Evolutionary conservation across 2,329 filamentous ascomycete species (phyloP).

Genomic region (Pseudogymnoascus sp.): DNA sequence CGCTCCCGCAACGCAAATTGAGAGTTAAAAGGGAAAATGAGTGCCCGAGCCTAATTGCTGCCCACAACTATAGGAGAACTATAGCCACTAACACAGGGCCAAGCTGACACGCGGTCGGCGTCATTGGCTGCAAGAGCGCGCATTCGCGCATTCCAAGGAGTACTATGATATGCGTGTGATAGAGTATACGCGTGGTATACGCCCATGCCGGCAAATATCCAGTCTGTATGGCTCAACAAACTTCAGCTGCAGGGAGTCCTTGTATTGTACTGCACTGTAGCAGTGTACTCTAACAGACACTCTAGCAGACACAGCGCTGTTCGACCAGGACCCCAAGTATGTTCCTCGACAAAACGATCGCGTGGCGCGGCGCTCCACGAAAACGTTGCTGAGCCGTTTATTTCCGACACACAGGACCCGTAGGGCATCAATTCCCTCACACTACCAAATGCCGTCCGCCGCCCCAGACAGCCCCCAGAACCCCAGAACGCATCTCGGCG

Average conservation of each 20-base stretch:
- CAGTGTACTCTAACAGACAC: neutral
- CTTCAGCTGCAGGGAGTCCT: neutral
- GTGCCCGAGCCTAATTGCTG: neutral
- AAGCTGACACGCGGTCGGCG: constrained; percentile 1
- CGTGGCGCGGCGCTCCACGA: constrained; percentile 3
- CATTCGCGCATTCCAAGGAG: constrained; percentile 1
- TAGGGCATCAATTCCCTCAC: constrained; percentile 9
- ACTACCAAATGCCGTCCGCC: constrained; percentile 5
- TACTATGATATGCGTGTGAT: neutral
- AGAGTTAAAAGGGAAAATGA: neutral
- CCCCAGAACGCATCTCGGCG: constrained; percentile 3
- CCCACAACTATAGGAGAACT: neutral
- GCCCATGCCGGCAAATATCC: constrained; percentile 4
- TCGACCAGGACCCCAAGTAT: neutral
- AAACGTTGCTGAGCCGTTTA: constrained; percentile 4
- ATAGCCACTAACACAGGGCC: neutral
- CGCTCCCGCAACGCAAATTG: neutral
- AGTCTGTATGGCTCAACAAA: neutral
- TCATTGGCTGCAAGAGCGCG: constrained; percentile 2
- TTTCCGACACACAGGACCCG: constrained; percentile 1
- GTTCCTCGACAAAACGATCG: neutral
- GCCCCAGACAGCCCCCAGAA: neutral
- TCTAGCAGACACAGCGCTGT: neutral
- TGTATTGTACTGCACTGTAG: neutral
- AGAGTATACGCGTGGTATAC: neutral